Conservation (phyloP, 257 asterid genomes). For the Forsythia viridissima region DNA sequence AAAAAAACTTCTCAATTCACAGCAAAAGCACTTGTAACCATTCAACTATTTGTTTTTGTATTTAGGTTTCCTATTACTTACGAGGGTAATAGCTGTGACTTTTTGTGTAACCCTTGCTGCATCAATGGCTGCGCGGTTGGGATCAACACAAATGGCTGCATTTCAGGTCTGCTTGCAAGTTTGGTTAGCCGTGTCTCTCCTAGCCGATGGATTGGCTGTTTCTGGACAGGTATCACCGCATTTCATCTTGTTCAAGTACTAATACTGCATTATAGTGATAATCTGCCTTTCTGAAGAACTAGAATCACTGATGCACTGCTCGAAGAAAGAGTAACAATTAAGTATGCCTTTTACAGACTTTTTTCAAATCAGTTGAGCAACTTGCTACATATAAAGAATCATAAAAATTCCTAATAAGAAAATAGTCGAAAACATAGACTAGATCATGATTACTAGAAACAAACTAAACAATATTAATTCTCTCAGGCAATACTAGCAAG, state of each 20-base stretch:
- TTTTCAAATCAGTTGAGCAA: no score
- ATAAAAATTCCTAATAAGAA: not conserved
- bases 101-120: constrained; percentile 82
- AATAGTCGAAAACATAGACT: not conserved
- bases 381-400: no score
- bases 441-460: no score
- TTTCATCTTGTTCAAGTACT: no score
- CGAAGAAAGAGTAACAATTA: no score
- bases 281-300: no score
- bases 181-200: constrained; percentile 77
- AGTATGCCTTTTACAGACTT: no score
- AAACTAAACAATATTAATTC: not conserved
- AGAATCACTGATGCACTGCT: no score
- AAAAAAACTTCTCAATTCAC: no score
- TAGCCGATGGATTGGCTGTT: constrained; percentile 88
- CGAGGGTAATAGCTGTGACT: constrained; percentile 80
- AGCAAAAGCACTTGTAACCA: no score
- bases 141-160: constrained; percentile 82
- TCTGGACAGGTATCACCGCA: constrained; percentile 65
- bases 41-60: not conserved
- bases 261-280: no score
- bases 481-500: constrained; percentile 71
- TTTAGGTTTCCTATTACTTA: constrained; percentile 53
- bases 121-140: constrained; percentile 75
- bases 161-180: constrained; percentile 86